Evolutionary conservation across 805 yeast genomes (phyloP), one percentile per base, ranked within the genome.

Genomic region (Debaryomyces tyrocola): DNA sequence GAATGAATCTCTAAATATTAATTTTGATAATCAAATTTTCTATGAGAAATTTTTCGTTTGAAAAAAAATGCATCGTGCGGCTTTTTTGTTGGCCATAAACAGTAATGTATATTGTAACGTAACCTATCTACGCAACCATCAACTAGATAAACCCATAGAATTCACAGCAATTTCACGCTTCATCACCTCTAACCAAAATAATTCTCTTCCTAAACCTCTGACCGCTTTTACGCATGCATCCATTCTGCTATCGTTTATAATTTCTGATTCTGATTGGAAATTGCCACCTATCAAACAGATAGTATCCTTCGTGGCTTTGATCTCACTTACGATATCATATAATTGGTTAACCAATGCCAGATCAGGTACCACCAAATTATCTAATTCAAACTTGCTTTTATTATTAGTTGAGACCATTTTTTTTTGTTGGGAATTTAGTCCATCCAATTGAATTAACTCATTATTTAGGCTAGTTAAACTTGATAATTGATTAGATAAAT

Each of bases 301-400:
- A 0, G 91, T 73, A 58, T 91, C 96, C 27, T 78, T 78, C n/a
- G 84, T 75, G 1, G 96, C 87, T 49, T 77, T 74, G 43, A 86
- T 87, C 34, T 80, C 84, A 15, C 90, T 77, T 0, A 80, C 79
- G 1, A 85, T 67, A 17, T 78, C 78, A 58, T 86, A 84, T 11
- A 85, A 60, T 60, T 88, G 96, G 46, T 78, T 75, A 45, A 77
- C 71, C 33, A 70, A 50, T 5, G 64, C 63, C 63, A 66, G 71
- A 45, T 73, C 77, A 4, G 75, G 69, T 6, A 67, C 59, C 4
- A 70, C 59, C 17, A 73, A 47, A n/a, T 69, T 70, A 40, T 70
- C 75, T 27, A 72, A 51, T 6, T 51, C 45, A 12, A 67, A 28
- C 3, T 50, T 47, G 2, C 48, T 43, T 3, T 49, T 50, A 3